These are phyloP conservation scores for Colletotrichum endophyticum DNA, from an alignment of 2,329 filamentous ascomycete species.

Conservation along the genomic window DNA sequence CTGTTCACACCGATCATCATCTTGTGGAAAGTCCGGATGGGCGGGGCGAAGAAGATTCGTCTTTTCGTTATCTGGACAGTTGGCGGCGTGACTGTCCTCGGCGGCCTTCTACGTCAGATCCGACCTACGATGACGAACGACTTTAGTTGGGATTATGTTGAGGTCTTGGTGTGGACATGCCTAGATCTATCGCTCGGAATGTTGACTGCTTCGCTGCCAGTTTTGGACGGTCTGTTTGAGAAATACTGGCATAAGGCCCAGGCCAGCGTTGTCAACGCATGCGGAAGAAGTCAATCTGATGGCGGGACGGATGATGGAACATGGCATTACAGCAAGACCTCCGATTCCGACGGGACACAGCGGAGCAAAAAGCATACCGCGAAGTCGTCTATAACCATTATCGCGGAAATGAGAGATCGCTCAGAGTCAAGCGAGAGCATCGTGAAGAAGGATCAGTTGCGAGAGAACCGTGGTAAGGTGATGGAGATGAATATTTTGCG, in stretches of 20 bases:
- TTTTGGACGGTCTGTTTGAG: constrained; percentile 27
- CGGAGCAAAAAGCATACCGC: neutral
- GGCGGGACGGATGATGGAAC: neutral
- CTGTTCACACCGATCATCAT: constrained; percentile 38
- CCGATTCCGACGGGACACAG: neutral
- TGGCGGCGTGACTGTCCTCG: constrained; percentile 33
- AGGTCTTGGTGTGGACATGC: constrained; percentile 32
- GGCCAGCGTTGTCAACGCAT: neutral
- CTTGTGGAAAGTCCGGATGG: constrained; percentile 36
- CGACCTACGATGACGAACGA: constrained; percentile 21
- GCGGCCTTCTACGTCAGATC: constrained; percentile 32
- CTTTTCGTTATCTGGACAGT: constrained; percentile 35
- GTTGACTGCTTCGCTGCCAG: constrained; percentile 35
- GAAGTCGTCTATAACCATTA: neutral
- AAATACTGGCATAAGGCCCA: neutral
- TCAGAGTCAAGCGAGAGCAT: constrained; percentile 8
- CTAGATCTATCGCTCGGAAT: constrained; percentile 36
- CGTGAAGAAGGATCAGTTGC: neutral
- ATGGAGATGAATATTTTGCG: constrained; percentile 9
- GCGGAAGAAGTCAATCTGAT: neutral
- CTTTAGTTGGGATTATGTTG: constrained; percentile 29
- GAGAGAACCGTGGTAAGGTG: neutral
- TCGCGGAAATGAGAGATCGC: neutral
- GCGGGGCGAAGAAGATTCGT: constrained; percentile 30
- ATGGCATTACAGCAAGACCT: constrained; percentile 5